Base-by-base conservation (phyloP, 805 yeast genomes). In the Saturnispora saitoi region DNA sequence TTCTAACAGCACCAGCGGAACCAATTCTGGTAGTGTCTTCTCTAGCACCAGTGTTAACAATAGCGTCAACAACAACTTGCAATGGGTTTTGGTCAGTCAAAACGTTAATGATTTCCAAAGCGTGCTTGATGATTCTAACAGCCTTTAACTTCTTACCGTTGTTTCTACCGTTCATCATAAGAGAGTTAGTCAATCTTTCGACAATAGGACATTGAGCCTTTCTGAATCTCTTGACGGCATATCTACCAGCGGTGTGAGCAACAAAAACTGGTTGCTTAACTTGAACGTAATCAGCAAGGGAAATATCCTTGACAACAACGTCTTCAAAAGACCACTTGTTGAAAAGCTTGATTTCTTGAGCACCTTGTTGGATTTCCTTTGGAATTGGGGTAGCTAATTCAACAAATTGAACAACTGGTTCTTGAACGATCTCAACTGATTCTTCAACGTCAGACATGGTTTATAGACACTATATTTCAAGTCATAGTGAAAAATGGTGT, bases 111-210 rank as follows among this genome's bases (percentile, higher is more conserved):
- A 93, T 93, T 77, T 93, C 99, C 71, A 93, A 79, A 66, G 99
- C 91, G 83, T 93, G 99, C 83, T 95, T 87, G 75, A 93, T 89
- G 73, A 93, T 93, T 86, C 98, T 90, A 66, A 93, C 98, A 67
- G 99, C 99, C 86, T 91, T 90, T 76, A 95, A 87, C 81, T 93
- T 93, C 85, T 93, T 93, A 84, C 99, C 99, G 86, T 95, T 93
- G 95, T 93, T 93, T 83, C 98, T 91, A 81, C 99, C 99, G 86
- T 93, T 90, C 99, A 93, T 93, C 99, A 93, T 93, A 72, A 93
- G 81, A 59, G 99, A 86, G 91, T 93, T 91, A 77, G 98, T 91
- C 75, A 93, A 82, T 83, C 99, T 91, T 85, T 93, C 99, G 65
- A 93, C 75, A 74, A 93, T 84, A 70, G 98, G 98, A 80, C 97